Conservation (phyloP, 208 protist genomes). For the Trichomonas gallinae region DNA sequence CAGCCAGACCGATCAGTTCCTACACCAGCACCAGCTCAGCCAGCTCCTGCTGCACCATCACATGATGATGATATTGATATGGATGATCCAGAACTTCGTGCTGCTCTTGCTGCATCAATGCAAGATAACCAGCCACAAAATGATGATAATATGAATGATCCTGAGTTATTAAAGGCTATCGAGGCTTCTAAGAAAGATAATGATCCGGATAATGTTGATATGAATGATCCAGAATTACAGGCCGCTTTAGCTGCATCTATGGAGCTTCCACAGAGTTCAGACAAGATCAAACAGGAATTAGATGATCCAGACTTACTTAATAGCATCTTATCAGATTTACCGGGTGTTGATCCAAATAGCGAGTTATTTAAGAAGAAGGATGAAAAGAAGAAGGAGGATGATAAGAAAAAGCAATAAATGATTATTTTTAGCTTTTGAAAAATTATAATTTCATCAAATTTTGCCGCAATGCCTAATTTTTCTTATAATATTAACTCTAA, state of each 20-base stretch:
- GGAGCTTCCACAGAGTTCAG: background rate
- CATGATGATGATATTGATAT: background rate
- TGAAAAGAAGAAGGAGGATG: background rate
- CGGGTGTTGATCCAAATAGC: background rate
- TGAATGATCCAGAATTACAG: background rate
- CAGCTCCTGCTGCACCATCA: background rate
- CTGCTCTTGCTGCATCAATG: background rate
- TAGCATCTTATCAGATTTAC: background rate
- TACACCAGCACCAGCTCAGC: no score
- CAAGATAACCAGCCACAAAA: background rate
- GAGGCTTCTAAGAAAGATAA: background rate
- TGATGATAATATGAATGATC: background rate
- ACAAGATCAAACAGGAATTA: background rate
- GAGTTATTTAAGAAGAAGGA: background rate
- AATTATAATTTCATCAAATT: no score
- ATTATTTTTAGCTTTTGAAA: no score
- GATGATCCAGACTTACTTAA: background rate
- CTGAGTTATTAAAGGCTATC: no score
- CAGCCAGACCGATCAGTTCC: background rate
- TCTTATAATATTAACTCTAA: no score
- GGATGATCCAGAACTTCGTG: background rate
- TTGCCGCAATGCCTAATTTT: no score
- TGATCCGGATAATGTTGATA: background rate
- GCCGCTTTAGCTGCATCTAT: background rate
- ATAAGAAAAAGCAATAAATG: background rate